phyloP scores from a whole-genome alignment of 768 basidiomycete genomes.

The Boletus rubropictus region DNA sequence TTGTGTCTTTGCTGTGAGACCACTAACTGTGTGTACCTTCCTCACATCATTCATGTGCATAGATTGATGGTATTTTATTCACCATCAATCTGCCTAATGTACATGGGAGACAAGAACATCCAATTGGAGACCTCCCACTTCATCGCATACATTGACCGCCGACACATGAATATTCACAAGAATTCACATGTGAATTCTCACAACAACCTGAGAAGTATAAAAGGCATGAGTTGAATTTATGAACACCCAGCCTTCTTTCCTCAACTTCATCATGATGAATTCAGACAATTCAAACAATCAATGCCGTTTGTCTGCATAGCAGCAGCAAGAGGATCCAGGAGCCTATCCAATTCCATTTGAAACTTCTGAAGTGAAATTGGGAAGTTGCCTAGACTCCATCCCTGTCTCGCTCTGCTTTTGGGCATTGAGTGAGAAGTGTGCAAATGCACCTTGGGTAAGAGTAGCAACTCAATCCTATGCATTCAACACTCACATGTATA shows the following conservation, averaged over 20 bases:
- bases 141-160: too few species aligned
- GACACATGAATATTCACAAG: too few species aligned
- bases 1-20: too few species aligned
- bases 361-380: constrained; percentile 9
- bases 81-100: too few species aligned
- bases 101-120: too few species aligned
- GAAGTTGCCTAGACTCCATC: constrained; percentile 19
- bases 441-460: constrained; percentile 11
- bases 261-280: background rate
- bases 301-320: background rate
- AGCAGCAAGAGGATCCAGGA: constrained; percentile 10
- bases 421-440: constrained; percentile 2
- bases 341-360: constrained; percentile 16
- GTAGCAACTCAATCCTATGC: too few species aligned
- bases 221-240: background rate
- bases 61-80: too few species aligned
- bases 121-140: too few species aligned
- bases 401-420: constrained; percentile 3
- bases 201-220: background rate
- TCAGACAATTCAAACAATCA: background rate
- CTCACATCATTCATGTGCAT: too few species aligned
- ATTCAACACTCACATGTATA: background rate
- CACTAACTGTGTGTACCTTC: too few species aligned
- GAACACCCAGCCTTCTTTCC: background rate
- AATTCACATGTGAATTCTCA: too few species aligned